Percentiles rank a stretch among this genome's conserved stretches.
Conservation (phyloP, 1,284 basidiomycete genomes). For the Ustilago trichophora region DNA sequence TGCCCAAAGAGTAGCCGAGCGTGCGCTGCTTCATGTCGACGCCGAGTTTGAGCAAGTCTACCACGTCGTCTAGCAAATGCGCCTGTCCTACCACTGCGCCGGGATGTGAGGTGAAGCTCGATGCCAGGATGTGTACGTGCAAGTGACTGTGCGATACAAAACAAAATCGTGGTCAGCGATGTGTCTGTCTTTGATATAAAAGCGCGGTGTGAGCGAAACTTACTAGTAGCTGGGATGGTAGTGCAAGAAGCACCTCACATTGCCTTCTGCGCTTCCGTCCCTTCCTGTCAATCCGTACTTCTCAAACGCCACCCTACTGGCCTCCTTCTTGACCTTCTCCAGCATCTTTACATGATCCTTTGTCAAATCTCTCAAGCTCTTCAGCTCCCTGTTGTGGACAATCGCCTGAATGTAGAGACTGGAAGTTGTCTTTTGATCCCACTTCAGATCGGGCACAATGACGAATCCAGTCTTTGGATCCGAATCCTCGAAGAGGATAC, state of each 20-base stretch:
- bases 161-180: too few relatives aligned
- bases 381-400: slow-evolving; percentile 63
- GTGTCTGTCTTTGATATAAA: too few relatives aligned
- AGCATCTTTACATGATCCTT: slow-evolving; percentile 77
- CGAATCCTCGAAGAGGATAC: slow-evolving; percentile 76
- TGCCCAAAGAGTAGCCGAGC: slow-evolving; percentile 77
- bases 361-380: slow-evolving; percentile 69
- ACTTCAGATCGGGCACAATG: slow-evolving; percentile 66
- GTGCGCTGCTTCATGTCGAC: slow-evolving; percentile 75
- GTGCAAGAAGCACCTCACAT: slow-evolving; percentile 83
- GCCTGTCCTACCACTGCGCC: slow-evolving; percentile 80
- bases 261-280: slow-evolving; percentile 60
- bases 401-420: slow-evolving; percentile 68
- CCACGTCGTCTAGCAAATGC: slow-evolving; percentile 90
- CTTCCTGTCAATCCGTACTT: slow-evolving; percentile 74
- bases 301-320: slow-evolving; percentile 71
- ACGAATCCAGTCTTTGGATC: slow-evolving; percentile 75
- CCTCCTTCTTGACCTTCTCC: slow-evolving; percentile 73
- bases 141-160: slow-evolving; percentile 77
- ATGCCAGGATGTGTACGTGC: slow-evolving; percentile 88
- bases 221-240: slow-evolving; percentile 96
- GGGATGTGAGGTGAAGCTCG: slow-evolving; percentile 54
- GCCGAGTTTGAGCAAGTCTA: slow-evolving; percentile 74
- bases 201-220: slow-evolving; percentile 65
- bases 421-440: slow-evolving; percentile 78